Evolutionary conservation across 2,329 filamentous ascomycete species (phyloP), one percentile per base, ranked within the genome.

Genomic region (Fusarium proliferatum): DNA sequence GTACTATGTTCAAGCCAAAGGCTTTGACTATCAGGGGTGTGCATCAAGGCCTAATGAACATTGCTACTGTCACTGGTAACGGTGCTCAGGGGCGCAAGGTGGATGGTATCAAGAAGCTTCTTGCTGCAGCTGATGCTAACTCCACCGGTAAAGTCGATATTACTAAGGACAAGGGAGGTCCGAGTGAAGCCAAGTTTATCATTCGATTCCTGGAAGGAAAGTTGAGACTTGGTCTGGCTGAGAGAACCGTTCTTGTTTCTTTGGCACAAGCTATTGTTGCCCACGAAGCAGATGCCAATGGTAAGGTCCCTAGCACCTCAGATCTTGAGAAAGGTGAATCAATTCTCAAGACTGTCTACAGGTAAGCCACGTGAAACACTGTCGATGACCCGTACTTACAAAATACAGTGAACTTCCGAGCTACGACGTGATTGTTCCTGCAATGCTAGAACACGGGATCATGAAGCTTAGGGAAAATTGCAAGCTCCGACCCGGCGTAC

Each of bases 1-100:
- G 94, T 16, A 98, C 96, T 28, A 98, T 99, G 95, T 98, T 98
- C 87, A 97, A 97, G 82, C 96, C 95, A 5, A 98, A 97, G 83
- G 88, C 95, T 34, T 85, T 99, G 76, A 98, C 95, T 1, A 88
- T 99, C 4, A 90, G 89, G 64, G 94, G 93, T 34, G 95, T 99
- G 4, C 95, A 97, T 78, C 92, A 96, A 79, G 94, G 94, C 3
- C 83, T 99, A 41, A 93, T 98, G 87, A 89, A 88, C 39, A 97
- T 99, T 80, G 96, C 96, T 11, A 97, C 93, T 23, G 89, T 94
- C 19, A 89, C 94, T 74, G 96, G 96, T 15, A 93, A 94, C 79
- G 96, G 96, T 48, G 92, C 95, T 2, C 96, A 98, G 80, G 91
- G 92, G 19, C 91, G 94, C 69, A 99, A 99, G 82, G 93, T 99